These are phyloP conservation scores for Gnomoniopsis smithogilvyi DNA, from an alignment of 2,329 filamentous ascomycete species.

Conservation along the genomic window DNA sequence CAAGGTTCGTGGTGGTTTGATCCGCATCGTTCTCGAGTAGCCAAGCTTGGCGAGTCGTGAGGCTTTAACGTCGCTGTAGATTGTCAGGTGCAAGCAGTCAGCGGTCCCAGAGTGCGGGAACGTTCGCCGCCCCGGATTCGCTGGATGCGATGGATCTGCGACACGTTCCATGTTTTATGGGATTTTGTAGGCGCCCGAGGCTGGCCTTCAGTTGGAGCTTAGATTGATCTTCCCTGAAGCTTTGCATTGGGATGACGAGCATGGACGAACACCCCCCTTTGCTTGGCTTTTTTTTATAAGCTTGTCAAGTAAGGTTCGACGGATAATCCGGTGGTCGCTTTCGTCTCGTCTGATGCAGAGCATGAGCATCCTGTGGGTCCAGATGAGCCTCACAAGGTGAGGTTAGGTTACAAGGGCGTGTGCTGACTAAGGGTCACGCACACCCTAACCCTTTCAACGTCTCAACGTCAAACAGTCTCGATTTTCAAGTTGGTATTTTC, in stretches of 20 bases:
- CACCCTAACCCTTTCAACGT: slow-evolving; percentile 2
- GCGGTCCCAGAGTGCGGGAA: neutral
- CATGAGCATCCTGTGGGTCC: neutral
- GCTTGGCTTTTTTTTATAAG: neutral
- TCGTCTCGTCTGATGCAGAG: neutral
- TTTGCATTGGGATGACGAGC: neutral
- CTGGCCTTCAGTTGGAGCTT: neutral
- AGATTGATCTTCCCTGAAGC: neutral
- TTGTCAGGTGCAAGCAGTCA: neutral
- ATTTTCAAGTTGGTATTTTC: neutral
- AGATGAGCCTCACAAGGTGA: neutral
- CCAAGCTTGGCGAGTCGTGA: neutral
- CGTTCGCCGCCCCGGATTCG: neutral
- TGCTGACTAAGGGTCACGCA: neutral
- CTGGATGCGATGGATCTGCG: slow-evolving; percentile 5
- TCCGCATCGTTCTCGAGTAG: neutral
- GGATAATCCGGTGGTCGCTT: no score
- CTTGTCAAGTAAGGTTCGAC: neutral
- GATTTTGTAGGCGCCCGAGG: neutral
- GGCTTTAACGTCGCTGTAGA: neutral
- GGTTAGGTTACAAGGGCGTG: neutral
- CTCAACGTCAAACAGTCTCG: neutral
- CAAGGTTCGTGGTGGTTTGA: neutral
- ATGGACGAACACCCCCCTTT: neutral
- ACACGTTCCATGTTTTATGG: slow-evolving; percentile 2